Evolutionary conservation across 139 green algal species (phyloP), one percentile per base, ranked within the genome.

Genomic region (Microglena sp.): DNA sequence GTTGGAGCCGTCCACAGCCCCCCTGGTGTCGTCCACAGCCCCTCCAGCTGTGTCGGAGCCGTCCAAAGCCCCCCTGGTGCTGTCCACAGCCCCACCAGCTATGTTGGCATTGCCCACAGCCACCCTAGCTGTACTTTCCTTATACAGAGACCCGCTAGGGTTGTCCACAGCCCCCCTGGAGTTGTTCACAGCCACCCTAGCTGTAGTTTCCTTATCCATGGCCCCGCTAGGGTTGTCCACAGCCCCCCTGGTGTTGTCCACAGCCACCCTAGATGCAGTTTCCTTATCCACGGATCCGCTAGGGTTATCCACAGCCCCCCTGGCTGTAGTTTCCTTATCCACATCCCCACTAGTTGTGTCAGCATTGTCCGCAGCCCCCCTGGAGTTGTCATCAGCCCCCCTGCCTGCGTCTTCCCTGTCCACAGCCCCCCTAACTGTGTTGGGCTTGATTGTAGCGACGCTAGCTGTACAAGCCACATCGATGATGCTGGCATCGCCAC

Each of bases 401-500:
- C 4, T 3, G 3, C 54, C 22, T 11, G 18, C 5, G 7, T 26
- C 22, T 11, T 2, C 32, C 35, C 30, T 34, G 4, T 33, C 58
- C 4, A 28, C 24, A 59, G 50, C 32, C 43, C 34, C 11, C 32
- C 31, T 3, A 58, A 15, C 26, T n/a, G n/a, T n/a, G n/a, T n/a
- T n/a, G n/a, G n/a, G n/a, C n/a, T n/a, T n/a, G n/a, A n/a, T n/a
- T n/a, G n/a, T n/a, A 28, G 29, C 5, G 33, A 26, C 60, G 18
- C 28, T 26, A 28, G 22, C n/a, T 18, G 5, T 34, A 5, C 32
- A 5, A 64, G 29, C 24, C 22, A 31, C 18, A 21, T 33, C 56
- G 26, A 86, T 67, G n/a, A 95, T 87, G 64, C 76, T 80, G 22
- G 82, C 85, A 46, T 97, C 90, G 0, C 90, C 90, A 44, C 90